Percentiles rank a stretch among this genome's conserved stretches.
phyloP scores from a whole-genome alignment of 768 basidiomycete genomes.

The Termitomyces sp. region DNA sequence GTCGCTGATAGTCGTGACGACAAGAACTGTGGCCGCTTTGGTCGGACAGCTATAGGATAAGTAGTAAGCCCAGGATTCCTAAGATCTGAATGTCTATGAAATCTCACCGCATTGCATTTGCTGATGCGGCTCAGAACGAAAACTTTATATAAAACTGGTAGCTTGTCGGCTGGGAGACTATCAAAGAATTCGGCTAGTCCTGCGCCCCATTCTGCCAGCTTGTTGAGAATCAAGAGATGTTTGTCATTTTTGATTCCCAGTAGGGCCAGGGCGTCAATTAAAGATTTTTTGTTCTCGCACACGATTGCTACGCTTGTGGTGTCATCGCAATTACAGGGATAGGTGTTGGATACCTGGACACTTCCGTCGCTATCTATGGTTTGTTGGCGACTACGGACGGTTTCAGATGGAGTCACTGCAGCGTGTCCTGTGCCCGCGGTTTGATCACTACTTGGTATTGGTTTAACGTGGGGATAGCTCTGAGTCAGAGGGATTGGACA shows the following conservation, averaged over 20 bases:
- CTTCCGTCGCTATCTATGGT: background rate
- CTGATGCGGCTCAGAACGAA: background rate
- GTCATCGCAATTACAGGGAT: too few relatives aligned
- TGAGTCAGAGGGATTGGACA: background rate
- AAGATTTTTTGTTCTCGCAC: background rate
- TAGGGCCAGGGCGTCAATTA: background rate
- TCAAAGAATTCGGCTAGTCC: background rate
- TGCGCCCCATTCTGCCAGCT: background rate
- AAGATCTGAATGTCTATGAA: background rate
- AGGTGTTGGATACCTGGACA: background rate
- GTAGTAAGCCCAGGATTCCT: background rate
- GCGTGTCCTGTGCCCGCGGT: background rate
- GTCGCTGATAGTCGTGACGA: background rate
- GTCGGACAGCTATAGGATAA: background rate
- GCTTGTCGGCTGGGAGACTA: background rate
- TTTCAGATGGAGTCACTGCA: background rate
- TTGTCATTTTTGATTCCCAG: conserved; percentile 2
- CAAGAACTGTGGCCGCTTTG: background rate
- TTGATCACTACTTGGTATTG: background rate
- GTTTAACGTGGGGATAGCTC: background rate
- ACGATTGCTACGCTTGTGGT: background rate
- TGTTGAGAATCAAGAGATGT: background rate
- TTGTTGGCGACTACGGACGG: background rate
- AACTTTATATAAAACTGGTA: background rate
- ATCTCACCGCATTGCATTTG: background rate